These are phyloP conservation scores for Monosporascus cannonballus DNA, from an alignment of 2,329 filamentous ascomycete genomes.

Conservation along the genomic window DNA sequence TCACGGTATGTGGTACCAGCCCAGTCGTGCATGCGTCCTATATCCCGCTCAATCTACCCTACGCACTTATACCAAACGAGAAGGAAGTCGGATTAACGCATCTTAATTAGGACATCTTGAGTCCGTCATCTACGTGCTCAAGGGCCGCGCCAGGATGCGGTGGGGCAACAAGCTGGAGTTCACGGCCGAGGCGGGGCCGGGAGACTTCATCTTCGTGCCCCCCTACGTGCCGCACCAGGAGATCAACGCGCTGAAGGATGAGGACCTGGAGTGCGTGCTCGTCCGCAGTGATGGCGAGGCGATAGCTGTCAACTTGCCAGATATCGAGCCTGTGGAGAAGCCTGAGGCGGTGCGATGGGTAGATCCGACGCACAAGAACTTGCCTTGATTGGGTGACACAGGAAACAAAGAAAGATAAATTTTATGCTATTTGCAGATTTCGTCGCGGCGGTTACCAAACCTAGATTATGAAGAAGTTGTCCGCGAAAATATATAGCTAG, in stretches of 20 bases:
- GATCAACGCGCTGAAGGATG: slow-evolving; percentile 35
- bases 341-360: slow-evolving; percentile 38
- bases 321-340: slow-evolving; percentile 35
- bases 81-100: background rate
- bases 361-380: slow-evolving; percentile 32
- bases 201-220: slow-evolving; percentile 40
- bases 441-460: too few relatives aligned
- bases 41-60: too few relatives aligned
- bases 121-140: slow-evolving; percentile 38
- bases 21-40: background rate
- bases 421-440: too few relatives aligned
- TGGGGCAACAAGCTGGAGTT: slow-evolving; percentile 39
- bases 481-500: too few relatives aligned
- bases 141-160: slow-evolving; percentile 37
- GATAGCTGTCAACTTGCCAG: slow-evolving; percentile 36
- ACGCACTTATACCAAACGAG: background rate
- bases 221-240: slow-evolving; percentile 39
- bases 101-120: slow-evolving; percentile 27
- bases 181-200: slow-evolving; percentile 37
- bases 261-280: slow-evolving; percentile 36
- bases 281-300: slow-evolving; percentile 37
- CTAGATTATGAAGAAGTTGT: too few relatives aligned
- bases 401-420: too few relatives aligned
- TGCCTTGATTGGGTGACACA: background rate
- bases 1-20: slow-evolving; percentile 21